Conservation (phyloP, 257 asterid species). For the Primulina tabacum region DNA sequence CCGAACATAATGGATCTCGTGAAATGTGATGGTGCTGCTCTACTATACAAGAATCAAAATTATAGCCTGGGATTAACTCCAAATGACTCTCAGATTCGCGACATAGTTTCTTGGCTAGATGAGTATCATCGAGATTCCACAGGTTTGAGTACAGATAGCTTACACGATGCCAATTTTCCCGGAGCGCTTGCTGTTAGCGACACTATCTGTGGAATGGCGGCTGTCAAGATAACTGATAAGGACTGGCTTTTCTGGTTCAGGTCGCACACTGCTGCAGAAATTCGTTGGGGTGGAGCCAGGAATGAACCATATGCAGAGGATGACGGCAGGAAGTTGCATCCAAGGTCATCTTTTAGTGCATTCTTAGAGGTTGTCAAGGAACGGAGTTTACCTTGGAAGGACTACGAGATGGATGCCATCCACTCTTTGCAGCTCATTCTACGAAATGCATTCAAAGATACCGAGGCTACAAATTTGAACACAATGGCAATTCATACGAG, state of each 20-base stretch:
- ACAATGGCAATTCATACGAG: slow-evolving; percentile 48
- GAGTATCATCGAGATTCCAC: slow-evolving; percentile 86
- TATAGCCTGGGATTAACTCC: slow-evolving; percentile 68
- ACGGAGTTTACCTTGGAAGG: slow-evolving; percentile 86
- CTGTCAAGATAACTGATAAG: slow-evolving; percentile 66
- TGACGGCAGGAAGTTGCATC: slow-evolving; percentile 85
- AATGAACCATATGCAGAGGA: slow-evolving; percentile 71
- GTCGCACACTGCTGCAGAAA: slow-evolving; percentile 81
- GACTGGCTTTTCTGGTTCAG: slow-evolving; percentile 99
- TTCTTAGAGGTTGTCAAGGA: slow-evolving; percentile 83
- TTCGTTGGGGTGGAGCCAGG: slow-evolving; percentile 95
- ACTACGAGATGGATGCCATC: slow-evolving; percentile 91
- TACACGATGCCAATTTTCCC: slow-evolving; percentile 85
- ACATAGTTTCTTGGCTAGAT: slow-evolving; percentile 78
- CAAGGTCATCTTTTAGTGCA: slow-evolving; percentile 86
- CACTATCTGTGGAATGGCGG: slow-evolving; percentile 91
- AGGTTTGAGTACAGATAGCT: slow-evolving; percentile 87
- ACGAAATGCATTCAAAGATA: slow-evolving; percentile 66
- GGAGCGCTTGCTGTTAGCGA: slow-evolving; percentile 87
- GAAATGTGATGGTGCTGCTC: slow-evolving; percentile 78
- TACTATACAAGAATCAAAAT: slow-evolving; percentile 53
- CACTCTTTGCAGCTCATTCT: slow-evolving; percentile 91
- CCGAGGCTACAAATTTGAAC: slow-evolving; percentile 31
- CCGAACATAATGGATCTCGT: slow-evolving; percentile 90
- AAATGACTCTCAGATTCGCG: slow-evolving; percentile 58